Base-by-base conservation (phyloP, 2,329 filamentous ascomycete species). In the Fusarium nisikadoi region DNA sequence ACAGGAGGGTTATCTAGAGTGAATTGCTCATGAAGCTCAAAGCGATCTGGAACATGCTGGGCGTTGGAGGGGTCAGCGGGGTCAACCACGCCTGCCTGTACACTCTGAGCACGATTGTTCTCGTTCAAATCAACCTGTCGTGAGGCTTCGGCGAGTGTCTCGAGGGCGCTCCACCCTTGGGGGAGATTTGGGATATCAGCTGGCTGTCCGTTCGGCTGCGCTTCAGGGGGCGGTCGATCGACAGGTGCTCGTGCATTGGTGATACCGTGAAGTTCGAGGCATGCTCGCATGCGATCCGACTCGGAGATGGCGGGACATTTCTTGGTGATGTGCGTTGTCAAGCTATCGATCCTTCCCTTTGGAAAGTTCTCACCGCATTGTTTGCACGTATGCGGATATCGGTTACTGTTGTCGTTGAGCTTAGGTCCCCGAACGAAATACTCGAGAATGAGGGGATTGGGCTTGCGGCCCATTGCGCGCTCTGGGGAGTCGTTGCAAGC, bases 371-470 rank as follows among this genome's bases (percentile, higher is more conserved):
- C 93, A 74, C 94, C 94, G 80, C 94, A 97, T 73, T 91, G 88
- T 81, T 93, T 95, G 88, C 94, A 97, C 17, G 93, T 96, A 79
- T 97, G 94, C 76, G 94, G 91, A 79, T 98, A 98, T 65, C 95
- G 90, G 81, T 97, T 97, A 84, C 93, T 96, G 72, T 93, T 92
- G 83, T 97, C 94, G 79, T 92, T 90, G 77, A 97, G 88, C 83
- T 97, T 97, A 42, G 90, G 89, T 14, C 95, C 95, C 75, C 94
- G 90, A 80, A 93, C 90, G 81, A 97, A 98, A 85, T 94, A 96
- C 83, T 95, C 91, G 81, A 93, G 88, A 80, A 97, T 95, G 75
- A 97, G 86, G 76, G 91, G 90, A 82, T 96, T 95, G 73, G 93
- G 94, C 83, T 92, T 92, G 79, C 94, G 90, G 80, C 94, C 94